These are phyloP conservation scores for Filobasidium wieringae DNA, from an alignment of 768 basidiomycete species.

Conservation along the genomic window DNA sequence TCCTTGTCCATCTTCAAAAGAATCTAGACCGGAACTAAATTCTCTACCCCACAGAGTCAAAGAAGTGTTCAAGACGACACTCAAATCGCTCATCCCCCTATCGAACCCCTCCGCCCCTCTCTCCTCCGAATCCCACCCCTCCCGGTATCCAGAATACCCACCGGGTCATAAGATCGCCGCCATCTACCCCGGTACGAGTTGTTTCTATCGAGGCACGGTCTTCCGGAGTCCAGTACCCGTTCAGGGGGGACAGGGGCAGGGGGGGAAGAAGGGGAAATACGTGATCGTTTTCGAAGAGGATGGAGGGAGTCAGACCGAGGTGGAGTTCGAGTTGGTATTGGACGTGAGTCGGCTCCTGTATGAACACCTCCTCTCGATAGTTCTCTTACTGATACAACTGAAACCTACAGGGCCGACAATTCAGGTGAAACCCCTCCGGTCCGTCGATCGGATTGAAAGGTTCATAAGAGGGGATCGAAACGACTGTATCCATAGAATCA, in stretches of 20 bases:
- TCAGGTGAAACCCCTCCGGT: too few species aligned
- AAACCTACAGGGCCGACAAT: too few species aligned
- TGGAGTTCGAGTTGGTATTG: slow-evolving; percentile 25
- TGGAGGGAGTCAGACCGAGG: slow-evolving; percentile 21
- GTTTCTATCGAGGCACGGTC: slow-evolving; percentile 41
- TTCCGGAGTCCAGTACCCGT: slow-evolving; percentile 22
- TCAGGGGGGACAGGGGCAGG: slow-evolving; percentile 16
- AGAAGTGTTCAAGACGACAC: slow-evolving; percentile 38
- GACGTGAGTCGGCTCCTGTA: too few species aligned
- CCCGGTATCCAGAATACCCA: slow-evolving; percentile 33
- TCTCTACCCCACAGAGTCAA: not conserved
- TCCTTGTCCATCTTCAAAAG: not conserved
- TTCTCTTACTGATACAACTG: too few species aligned
- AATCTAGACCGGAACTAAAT: not conserved
- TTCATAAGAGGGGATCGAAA: too few species aligned
- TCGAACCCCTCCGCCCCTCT: slow-evolving; percentile 35
- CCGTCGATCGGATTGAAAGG: too few species aligned
- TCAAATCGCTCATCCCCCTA: slow-evolving; percentile 40
- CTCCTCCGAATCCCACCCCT: slow-evolving; percentile 33
- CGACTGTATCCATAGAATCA: too few species aligned
- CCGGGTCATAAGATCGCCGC: slow-evolving; percentile 35
- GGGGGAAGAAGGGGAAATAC: slow-evolving; percentile 23
- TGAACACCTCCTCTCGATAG: too few species aligned
- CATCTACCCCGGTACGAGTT: slow-evolving; percentile 42
- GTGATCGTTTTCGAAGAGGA: slow-evolving; percentile 35